Base-by-base conservation (phyloP, 2,329 filamentous ascomycete species). In the Fusarium acutatum region DNA sequence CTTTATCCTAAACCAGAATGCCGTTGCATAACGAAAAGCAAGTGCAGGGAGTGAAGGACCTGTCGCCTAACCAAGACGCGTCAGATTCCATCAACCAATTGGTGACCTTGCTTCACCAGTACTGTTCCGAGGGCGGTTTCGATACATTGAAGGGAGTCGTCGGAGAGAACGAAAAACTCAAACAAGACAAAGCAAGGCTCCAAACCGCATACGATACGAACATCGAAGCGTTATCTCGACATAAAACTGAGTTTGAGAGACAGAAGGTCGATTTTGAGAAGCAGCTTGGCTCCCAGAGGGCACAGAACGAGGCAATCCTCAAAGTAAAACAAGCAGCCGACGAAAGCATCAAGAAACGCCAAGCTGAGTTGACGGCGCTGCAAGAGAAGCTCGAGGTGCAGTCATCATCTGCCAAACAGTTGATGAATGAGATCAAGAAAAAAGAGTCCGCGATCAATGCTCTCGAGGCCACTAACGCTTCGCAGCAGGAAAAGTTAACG, bases 401-500 rank as follows among this genome's bases (percentile, higher is more conserved):
- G 11, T 49, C 46, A 9, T 13, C 7, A 2, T n/a, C 28, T n/a
- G 22, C 46, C 22, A 32, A 30, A 30, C 1, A 17, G 14, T 30
- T 47, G 7, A n/a, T 17, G 9, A 3, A 30, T 30, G 26, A 17
- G 26, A n/a, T 30, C 26, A 47, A 47, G 26, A 47, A 47, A 17
- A 47, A 30, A 1, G 26, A 30, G 14, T 47, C 20, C 4, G 17
- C 14, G 20, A 47, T 47, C 20, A 47, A 30, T 30, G 20, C 6
- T 7, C 44, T 47, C 20, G 44, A 47, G 17, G 44, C 44, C n/a
- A 47, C 26, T 2, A 47, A n/a, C 26, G 20, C 10, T 17, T 30
- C 4, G 20, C 7, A 47, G 26, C 7, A 47, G 12, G 44, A 47
- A 6, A n/a, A 0, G 6, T 30, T n/a, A 12, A 17, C 0, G 26